Conservation (phyloP, 2,329 filamentous ascomycete genomes). For the Esteya vermicola region DNA sequence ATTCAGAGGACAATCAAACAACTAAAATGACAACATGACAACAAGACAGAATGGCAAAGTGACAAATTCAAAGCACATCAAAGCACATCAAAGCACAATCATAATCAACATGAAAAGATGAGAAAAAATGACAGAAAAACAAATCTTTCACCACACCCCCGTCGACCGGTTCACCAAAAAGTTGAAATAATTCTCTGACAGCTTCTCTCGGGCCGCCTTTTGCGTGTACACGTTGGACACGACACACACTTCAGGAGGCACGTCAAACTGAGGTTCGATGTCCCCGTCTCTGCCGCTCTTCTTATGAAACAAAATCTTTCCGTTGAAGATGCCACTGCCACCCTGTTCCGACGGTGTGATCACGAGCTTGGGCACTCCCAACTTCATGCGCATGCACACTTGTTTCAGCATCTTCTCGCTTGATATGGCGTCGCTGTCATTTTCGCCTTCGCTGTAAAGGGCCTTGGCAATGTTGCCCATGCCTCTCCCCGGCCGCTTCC, state of each 20-base stretch:
- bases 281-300: constrained; percentile 13
- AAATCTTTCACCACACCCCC: too few relatives aligned
- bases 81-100: neutral
- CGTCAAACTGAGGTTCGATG: neutral
- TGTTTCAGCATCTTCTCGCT: constrained; percentile 13
- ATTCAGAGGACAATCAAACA: neutral
- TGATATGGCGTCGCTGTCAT: constrained; percentile 7
- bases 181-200: constrained; percentile 24
- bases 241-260: constrained; percentile 18
- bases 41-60: neutral
- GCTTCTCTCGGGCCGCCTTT: constrained; percentile 20
- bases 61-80: too few relatives aligned
- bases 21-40: neutral
- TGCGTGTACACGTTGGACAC: constrained; percentile 21
- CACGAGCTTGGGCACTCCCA: constrained; percentile 4
- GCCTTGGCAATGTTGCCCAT: too few relatives aligned
- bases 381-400: constrained; percentile 5
- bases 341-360: neutral
- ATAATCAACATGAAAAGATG: neutral
- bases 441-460: neutral
- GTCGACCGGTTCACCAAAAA: too few relatives aligned
- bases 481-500: too few relatives aligned
- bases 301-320: constrained; percentile 16
- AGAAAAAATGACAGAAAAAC: too few relatives aligned
- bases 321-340: constrained; percentile 19